Evolutionary conservation across 1,284 basidiomycete species (phyloP).

Genomic region (Trametes versicolor): DNA sequence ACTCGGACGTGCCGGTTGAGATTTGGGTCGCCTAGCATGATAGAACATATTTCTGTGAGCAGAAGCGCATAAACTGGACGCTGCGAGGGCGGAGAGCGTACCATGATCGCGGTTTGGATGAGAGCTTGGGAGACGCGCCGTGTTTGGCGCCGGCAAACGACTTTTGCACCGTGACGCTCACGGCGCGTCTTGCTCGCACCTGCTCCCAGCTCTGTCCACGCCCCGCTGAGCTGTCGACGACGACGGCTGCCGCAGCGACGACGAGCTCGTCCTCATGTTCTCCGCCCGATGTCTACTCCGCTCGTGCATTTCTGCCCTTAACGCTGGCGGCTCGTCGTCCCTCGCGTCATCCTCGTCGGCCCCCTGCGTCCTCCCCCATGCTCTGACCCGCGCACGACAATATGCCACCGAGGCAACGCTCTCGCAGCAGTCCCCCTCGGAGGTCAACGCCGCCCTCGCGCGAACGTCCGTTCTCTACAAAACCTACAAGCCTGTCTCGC

Average conservation of each 20-base stretch:
- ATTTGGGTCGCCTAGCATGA: slow-evolving; percentile 69
- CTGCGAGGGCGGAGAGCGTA: slow-evolving; percentile 27
- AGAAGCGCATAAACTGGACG: background rate
- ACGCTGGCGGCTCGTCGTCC: slow-evolving; percentile 30
- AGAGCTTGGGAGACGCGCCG: slow-evolving; percentile 45
- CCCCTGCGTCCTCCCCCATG: slow-evolving; percentile 28
- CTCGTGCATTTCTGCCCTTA: slow-evolving; percentile 39
- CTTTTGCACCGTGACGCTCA: slow-evolving; percentile 31
- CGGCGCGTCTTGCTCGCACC: slow-evolving; percentile 2
- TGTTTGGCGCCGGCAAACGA: slow-evolving; percentile 46
- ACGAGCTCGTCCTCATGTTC: slow-evolving; percentile 41
- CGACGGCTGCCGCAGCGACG: slow-evolving; percentile 33
- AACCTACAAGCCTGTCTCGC: slow-evolving; percentile 90
- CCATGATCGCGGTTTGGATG: slow-evolving; percentile 41
- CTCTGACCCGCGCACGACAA: slow-evolving; percentile 34
- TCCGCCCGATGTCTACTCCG: slow-evolving; percentile 46
- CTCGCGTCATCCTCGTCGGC: slow-evolving; percentile 35
- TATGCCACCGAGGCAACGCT: slow-evolving; percentile 47
- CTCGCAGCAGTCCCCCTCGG: slow-evolving; percentile 38
- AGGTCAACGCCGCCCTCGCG: slow-evolving; percentile 48
- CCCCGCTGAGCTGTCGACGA: slow-evolving; percentile 31
- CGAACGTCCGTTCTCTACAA: slow-evolving; percentile 74
- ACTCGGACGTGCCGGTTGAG: slow-evolving; percentile 75
- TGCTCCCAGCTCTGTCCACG: slow-evolving; percentile 19
- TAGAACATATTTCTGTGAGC: background rate